Evolutionary conservation across 805 yeast genomes (phyloP), one percentile per base, ranked within the genome.

Genomic region (Starmerella scarabaei): DNA sequence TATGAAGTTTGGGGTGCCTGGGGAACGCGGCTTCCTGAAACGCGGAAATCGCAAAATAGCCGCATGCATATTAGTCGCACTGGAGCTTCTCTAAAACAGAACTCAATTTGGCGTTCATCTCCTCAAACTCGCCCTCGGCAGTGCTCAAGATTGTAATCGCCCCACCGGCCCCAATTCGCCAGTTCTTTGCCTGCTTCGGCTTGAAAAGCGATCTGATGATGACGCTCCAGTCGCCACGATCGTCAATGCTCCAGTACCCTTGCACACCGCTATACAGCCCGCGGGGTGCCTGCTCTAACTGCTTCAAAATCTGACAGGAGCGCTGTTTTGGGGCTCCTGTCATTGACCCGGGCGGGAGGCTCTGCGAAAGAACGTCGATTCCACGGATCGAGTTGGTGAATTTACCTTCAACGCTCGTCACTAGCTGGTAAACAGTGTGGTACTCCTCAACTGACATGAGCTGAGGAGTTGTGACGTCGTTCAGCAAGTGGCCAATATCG

Each of bases 281-380:
- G 52, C 97, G 69, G 28, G 71, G 58, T 14, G 61, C 68, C 9
- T 59, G 50, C 51, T 80, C 91, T 5, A 80, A 57, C 0, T 57
- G 55, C 44, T 77, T 80, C 21, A 91, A 64, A 4, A 93, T 58
- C 57, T 88, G 91, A 5, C 91, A 93, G 0, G 95, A 83, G 43
- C 94, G 69, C 51, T 78, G 80, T 62, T 91, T 91, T 2, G 99
- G 99, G 0, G 99, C 99, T 3, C 99, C 99, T 0, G 99, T 91
- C 99, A 91, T 91, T 1, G 97, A 88, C 0, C 99, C 99, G 0
- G 99, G 95, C 3, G 99, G 98, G 27, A 93, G 63, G 0, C 94
- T 75, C 43, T 73, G 73, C 17, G 74, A 70, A 11, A 91, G 66
- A 2, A 88, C 64, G 56, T 91, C 97, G 19, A 86, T 63, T 0